Base-by-base conservation (phyloP, 2,329 filamentous ascomycete species). In the Ascochyta clinopodiicola region DNA sequence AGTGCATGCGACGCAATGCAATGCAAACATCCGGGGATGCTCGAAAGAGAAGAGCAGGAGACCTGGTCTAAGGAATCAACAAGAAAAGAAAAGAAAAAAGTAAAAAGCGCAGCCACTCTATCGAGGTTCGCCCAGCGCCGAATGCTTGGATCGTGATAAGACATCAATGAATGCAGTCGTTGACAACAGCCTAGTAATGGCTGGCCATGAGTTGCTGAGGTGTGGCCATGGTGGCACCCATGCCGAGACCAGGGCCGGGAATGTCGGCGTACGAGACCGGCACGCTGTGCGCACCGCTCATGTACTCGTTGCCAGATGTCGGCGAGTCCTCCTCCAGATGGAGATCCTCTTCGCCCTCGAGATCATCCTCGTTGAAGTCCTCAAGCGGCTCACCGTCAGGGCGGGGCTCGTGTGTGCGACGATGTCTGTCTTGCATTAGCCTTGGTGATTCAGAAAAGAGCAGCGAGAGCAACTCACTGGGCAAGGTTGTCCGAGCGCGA, bases 401-500 rank as follows among this genome's bases (percentile, higher is more conserved):
- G 67, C 86, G 84, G 43, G 83, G 82, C 81, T 96, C 96, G 79
- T 98, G 94, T 68, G 92, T 97, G 70, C 83, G 84, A 74, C 83
- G 84, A 78, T 90, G 88, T 75, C 86, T 88, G 64, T 27, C 60
- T 61, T 55, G 43, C 37, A 72, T 85, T 74, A 75, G 70, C 42
- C 64, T 44, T 40, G 32, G 37, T 56, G 51, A 39, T 49, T 48
- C 53, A 57, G 40, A 49, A 55, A 31, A 9, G 39, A 42, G 6
- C 43, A 38, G 51, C 48, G 38, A 50, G 40, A 42, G 38, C 24
- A 43, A 67, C 84, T 78, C 92, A 96, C 90, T 99, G 95, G 77
- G 95, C 95, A 79, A 99, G 89, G 78, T 99, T 99, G 82, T 99
- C 95, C 72, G 94, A 98, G 80, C 95, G 86, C 57, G 95, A 98